Evolutionary conservation across 768 basidiomycete genomes (phyloP), one percentile per base, ranked within the genome.

Genomic region (Tylopilus rubrobrunneus): DNA sequence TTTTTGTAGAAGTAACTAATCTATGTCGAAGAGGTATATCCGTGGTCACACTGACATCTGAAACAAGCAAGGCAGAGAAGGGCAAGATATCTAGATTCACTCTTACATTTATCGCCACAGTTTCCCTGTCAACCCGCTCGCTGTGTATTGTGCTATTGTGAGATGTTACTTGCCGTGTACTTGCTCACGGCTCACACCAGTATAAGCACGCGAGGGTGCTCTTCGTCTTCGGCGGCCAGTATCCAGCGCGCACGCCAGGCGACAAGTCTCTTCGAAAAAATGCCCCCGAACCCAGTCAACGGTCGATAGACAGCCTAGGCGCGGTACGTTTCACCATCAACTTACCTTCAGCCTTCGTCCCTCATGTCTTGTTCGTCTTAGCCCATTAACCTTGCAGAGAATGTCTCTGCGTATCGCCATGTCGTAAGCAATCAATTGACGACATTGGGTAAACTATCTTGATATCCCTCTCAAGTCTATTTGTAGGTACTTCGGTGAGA

Each of bases 91-190:
- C 1, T 48, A 29, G 85, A 62, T 3, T 7, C 45, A 19, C 27
- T 1, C 36, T n/a, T 40, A 25, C 43, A 1, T 19, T 5, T 39
- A 42, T 17, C n/a, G n/a, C n/a, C n/a, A 56, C 40, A 11, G 0
- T 9, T 21, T 47, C 6, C 11, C 4, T 34, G 3, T 11, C 46
- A 92, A 90, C 81, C 88, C 2, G 78, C 91, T 0, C 90, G 87
- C 70, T 92, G 90, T 58, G 73, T 92, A 28, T 68, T 92, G 1
- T 93, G 89, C 64, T 93, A 91, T 62, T 92, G 90, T 89, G 57
- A 62, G 82, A 43, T 5, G 39, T 5, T 1, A 14, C 1, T 7
- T 15, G 25, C 8, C 9, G 48, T 47, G 40, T 31, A 28, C 39
- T 45, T 37, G 9, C 39, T 41, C 28, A 15, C 15, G 28, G 21